Percentiles rank a stretch among this genome's conserved stretches.
Conservation (phyloP, 2,329 filamentous ascomycete species). For the Diatrype stigma region DNA sequence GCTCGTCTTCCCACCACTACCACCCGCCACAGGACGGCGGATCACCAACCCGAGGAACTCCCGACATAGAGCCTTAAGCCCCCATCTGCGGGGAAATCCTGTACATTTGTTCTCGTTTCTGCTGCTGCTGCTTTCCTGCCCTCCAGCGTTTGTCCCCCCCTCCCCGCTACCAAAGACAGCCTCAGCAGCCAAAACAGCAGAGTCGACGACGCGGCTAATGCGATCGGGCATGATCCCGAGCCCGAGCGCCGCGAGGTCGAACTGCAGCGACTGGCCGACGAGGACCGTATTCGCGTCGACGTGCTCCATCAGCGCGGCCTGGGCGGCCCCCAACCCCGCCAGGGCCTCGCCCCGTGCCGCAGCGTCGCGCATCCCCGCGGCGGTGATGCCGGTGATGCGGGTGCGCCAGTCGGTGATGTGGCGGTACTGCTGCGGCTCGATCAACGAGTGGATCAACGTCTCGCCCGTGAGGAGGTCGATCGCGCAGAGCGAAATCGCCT, state of each 20-base stretch:
- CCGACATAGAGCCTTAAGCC: conserved; percentile 29
- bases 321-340: conserved; percentile 34
- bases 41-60: conserved; percentile 31
- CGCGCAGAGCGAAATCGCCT: neutral
- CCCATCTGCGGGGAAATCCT: conserved; percentile 17
- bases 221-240: conserved; percentile 36
- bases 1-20: conserved; percentile 17
- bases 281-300: conserved; percentile 38
- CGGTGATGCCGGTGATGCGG: conserved; percentile 33
- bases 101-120: no score
- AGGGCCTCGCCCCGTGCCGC: conserved; percentile 27
- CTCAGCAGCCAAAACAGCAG: conserved; percentile 33
- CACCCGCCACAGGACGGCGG: conserved; percentile 18
- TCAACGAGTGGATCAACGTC: conserved; percentile 34
- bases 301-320: conserved; percentile 33
- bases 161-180: conserved; percentile 14
- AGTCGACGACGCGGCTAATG: conserved; percentile 33
- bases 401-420: conserved; percentile 33
- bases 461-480: conserved; percentile 41
- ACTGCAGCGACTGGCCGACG: conserved; percentile 38
- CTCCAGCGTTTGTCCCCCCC: no score
- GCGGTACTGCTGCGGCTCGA: conserved; percentile 30
- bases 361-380: conserved; percentile 24
- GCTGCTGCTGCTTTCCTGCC: no score
- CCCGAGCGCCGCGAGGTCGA: conserved; percentile 37